These are phyloP conservation scores for Kandelia obovata DNA, from an alignment of 345 rosid species.

Conservation along the genomic window DNA sequence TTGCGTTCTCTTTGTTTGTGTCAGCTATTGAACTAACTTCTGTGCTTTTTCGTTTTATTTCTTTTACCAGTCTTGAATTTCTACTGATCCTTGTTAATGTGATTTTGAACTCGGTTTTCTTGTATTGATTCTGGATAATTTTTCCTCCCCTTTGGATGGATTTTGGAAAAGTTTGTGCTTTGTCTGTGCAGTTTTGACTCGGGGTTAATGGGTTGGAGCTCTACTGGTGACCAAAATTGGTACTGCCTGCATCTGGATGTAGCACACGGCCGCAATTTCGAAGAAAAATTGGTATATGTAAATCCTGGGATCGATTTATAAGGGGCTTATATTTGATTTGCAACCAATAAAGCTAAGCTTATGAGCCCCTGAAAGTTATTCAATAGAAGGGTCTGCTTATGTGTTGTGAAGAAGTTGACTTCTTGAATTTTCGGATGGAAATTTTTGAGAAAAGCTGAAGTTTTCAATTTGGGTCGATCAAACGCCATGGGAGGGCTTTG, in stretches of 20 bases:
- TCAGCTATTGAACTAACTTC: background rate
- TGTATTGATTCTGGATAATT: background rate
- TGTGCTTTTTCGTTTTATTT: background rate
- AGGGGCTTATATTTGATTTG: background rate
- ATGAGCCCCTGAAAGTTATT: slow-evolving; percentile 10
- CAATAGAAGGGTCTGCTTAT: slow-evolving; percentile 2
- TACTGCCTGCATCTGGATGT: slow-evolving; percentile 31
- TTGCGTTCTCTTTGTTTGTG: slow-evolving; percentile 19
- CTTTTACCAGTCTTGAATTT: background rate
- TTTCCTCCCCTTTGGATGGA: background rate
- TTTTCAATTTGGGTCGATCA: slow-evolving; percentile 16
- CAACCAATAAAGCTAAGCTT: background rate
- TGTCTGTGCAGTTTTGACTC: slow-evolving; percentile 35
- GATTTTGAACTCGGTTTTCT: slow-evolving; percentile 14
- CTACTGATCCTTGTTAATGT: background rate
- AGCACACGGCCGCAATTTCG: slow-evolving; percentile 24
- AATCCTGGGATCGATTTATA: slow-evolving; percentile 3
- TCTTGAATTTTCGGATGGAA: slow-evolving; percentile 35
- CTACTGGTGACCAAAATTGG: slow-evolving; percentile 36
- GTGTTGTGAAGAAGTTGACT: slow-evolving; percentile 17
- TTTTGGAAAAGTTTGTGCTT: slow-evolving; percentile 4
- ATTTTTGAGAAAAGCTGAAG: slow-evolving; percentile 27
- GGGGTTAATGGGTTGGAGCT: slow-evolving; percentile 55
- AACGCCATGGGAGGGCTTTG: slow-evolving; percentile 90
- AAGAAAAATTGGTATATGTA: slow-evolving; percentile 24